Percentiles rank a stretch among this genome's conserved stretches.
Conservation (phyloP, 768 basidiomycete genomes). For the Suillus luteus region DNA sequence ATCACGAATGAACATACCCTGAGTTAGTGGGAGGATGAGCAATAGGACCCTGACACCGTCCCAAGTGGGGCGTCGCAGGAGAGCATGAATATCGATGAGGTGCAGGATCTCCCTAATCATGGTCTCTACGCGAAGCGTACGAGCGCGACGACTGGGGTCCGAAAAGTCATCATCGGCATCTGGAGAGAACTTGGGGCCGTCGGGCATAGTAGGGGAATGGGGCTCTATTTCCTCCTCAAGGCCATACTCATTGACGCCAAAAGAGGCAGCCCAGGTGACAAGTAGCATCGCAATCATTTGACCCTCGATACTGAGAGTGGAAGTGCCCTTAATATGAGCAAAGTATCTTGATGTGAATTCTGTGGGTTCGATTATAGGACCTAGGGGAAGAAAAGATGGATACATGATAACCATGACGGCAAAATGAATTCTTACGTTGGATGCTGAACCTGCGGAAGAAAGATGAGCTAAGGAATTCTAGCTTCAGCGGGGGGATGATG, state of each 20-base stretch:
- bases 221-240: conserved; percentile 40
- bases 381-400: conserved; percentile 41
- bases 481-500: conserved; percentile 70
- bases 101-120: conserved; percentile 79
- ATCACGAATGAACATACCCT: conserved; percentile 49
- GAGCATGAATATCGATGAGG: conserved; percentile 76
- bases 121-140: conserved; percentile 57
- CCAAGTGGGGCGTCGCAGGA: conserved; percentile 81
- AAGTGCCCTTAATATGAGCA: conserved; percentile 62
- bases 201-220: conserved; percentile 9
- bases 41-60: conserved; percentile 84
- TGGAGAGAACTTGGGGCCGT: conserved; percentile 13
- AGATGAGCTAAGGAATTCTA: conserved; percentile 79
- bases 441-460: conserved; percentile 86
- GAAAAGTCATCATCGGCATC: conserved; percentile 34
- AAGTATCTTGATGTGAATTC: conserved; percentile 79
- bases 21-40: conserved; percentile 79
- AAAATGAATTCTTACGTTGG: conserved; percentile 60
- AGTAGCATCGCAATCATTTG: conserved; percentile 77
- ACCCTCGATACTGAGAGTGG: conserved; percentile 69
- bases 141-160: conserved; percentile 41
- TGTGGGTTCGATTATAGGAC: conserved; percentile 79
- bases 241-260: conserved; percentile 83
- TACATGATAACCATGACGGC: conserved; percentile 11
- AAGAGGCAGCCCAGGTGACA: conserved; percentile 88